Percentiles rank a stretch among this genome's conserved stretches.
Conservation (phyloP, 2,329 filamentous ascomycete species). For the Dendryphion nanum region DNA sequence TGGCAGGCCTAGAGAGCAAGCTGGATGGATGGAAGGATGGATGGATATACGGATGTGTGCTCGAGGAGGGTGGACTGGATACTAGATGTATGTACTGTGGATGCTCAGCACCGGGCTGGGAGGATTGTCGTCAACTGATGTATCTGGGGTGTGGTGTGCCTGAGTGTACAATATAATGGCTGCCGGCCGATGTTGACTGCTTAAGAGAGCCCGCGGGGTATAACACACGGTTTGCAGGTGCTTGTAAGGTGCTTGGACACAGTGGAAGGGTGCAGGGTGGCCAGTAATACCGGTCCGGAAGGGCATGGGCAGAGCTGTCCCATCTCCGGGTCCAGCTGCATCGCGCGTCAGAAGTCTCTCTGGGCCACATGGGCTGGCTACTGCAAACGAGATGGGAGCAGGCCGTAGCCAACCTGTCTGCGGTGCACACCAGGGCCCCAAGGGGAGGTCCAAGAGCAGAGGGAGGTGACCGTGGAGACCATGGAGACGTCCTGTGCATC, state of each 20-base stretch:
- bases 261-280: slow-evolving; percentile 30
- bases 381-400: slow-evolving; percentile 34
- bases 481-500: slow-evolving; percentile 18
- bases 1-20: background rate
- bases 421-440: slow-evolving; percentile 10
- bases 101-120: slow-evolving; percentile 29
- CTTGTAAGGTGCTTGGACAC: too few species aligned
- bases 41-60: too few species aligned
- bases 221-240: slow-evolving; percentile 30
- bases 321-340: slow-evolving; percentile 33
- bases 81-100: too few species aligned
- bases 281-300: slow-evolving; percentile 35
- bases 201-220: slow-evolving; percentile 27
- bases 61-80: too few species aligned
- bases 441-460: slow-evolving; percentile 19
- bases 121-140: slow-evolving; percentile 27
- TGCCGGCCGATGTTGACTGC: slow-evolving; percentile 30
- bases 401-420: slow-evolving; percentile 4
- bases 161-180: slow-evolving; percentile 30
- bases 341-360: slow-evolving; percentile 34
- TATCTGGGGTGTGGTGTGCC: slow-evolving; percentile 26
- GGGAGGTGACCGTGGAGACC: too few species aligned
- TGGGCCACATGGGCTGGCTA: slow-evolving; percentile 26
- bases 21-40: slow-evolving; percentile 6
- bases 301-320: slow-evolving; percentile 29